Base-by-base conservation (phyloP, 2,329 filamentous ascomycete species). In the Ophiostoma perfectum region DNA sequence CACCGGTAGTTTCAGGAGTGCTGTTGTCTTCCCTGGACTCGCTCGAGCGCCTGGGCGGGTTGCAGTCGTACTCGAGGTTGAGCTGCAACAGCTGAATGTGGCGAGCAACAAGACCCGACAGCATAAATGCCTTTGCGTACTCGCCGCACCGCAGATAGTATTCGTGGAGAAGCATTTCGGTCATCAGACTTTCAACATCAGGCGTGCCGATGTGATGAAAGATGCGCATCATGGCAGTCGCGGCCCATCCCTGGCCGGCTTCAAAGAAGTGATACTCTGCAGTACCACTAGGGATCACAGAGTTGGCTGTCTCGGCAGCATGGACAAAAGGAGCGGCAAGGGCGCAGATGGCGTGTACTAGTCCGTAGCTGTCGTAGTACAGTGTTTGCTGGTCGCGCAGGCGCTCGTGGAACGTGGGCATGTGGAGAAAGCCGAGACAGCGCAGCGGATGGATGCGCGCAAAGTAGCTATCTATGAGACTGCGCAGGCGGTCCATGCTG, bases 381-480 rank as follows among this genome's bases (percentile, higher is more conserved):
- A 67, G 39, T 1, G 64, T 27, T 16, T 42, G 39, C 7, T 63
- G 60, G 11, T 68, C 67, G 58, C 70, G 68, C 9, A 74, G 62
- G 5, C 72, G 69, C 63, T 71, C 70, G 52, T 72, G 60, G 14
- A 74, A 72, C 5, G 70, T 70, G 4, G 71, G 70, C 68, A 69
- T 73, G 66, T 74, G 73, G 58, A 74, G 62, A 36, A 74, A 74
- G n/a, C 71, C 72, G 41, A 74, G 69, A 44, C 67, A 74, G 12
- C 73, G 71, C 8, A 74, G 66, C n/a, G 68, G 67, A 55, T 74
- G 72, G 27, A 74, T 67, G 18, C 71, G 73, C 47, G 63, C 45
- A 67, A 74, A 74, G 52, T 70, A 74, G 45, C 69, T 68, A 47
- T 73, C 71, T 3, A 71, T 55, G 7, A 74, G 72, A 14, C 42